These are phyloP conservation scores for Baorangia bicolor DNA, from an alignment of 768 basidiomycete genomes.

Conservation along the genomic window DNA sequence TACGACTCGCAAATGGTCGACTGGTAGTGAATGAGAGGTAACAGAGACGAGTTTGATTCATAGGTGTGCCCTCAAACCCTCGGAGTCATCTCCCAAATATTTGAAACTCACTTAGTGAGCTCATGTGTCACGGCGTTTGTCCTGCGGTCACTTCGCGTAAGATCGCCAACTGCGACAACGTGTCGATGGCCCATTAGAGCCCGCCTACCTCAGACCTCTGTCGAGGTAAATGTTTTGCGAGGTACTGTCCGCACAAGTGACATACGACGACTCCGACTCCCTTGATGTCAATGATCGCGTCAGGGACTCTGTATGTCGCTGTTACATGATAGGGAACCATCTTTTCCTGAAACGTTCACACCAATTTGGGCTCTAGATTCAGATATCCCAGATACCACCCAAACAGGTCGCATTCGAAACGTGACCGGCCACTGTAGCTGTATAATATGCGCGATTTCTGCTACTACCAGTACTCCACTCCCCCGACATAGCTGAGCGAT, in stretches of 20 bases:
- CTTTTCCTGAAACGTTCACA: conserved; percentile 12
- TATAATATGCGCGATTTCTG: conserved; percentile 23
- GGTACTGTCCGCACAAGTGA: conserved; percentile 4
- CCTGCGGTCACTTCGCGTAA: conserved; percentile 14
- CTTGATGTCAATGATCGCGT: conserved; percentile 17
- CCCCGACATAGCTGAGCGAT: conserved; percentile 20
- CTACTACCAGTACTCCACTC: not conserved
- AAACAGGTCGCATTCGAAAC: conserved; percentile 25
- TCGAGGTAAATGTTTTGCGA: conserved; percentile 1
- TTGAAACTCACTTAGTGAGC: conserved; percentile 16
- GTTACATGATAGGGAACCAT: conserved; percentile 10
- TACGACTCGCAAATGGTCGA: not conserved
- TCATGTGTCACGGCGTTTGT: conserved; percentile 5
- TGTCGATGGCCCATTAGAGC: conserved; percentile 8
- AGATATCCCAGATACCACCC: conserved; percentile 9
- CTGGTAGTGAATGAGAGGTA: not conserved
- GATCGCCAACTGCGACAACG: conserved; percentile 13
- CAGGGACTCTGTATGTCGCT: conserved; percentile 19
- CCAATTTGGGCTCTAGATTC: conserved; percentile 14
- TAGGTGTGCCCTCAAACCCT: conserved; percentile 17
- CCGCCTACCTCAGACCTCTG: not conserved
- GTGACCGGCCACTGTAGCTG: conserved; percentile 17
- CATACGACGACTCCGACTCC: not conserved
- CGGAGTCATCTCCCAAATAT: conserved; percentile 15
- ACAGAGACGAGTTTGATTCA: not conserved